Percentiles rank a stretch among this genome's conserved stretches.
These are phyloP conservation scores for Aspergillus panamensis DNA, from an alignment of 495 filamentous ascomycete genomes.

Conservation along the genomic window DNA sequence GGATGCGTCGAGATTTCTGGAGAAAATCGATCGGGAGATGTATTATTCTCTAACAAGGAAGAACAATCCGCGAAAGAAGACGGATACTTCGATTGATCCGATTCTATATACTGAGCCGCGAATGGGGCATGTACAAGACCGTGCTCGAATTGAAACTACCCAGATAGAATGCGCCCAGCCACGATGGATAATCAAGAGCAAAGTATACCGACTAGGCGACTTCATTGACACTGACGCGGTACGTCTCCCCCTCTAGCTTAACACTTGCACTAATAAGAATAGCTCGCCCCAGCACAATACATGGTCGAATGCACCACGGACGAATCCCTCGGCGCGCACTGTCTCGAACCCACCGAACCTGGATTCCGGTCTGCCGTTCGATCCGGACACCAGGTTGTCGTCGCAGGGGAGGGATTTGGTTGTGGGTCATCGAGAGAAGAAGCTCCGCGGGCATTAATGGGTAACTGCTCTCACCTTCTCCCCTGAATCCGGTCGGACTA, in stretches of 20 bases:
- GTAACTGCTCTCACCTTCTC: too few species aligned
- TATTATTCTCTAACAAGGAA: conserved; percentile 18
- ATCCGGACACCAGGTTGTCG: conserved; percentile 36
- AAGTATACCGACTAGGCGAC: conserved; percentile 36
- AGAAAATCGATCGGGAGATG: conserved; percentile 24
- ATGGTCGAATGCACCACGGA: conserved; percentile 26
- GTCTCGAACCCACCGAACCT: conserved; percentile 35
- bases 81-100: background rate
- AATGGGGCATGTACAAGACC: background rate
- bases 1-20: conserved; percentile 30
- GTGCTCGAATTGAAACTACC: background rate
- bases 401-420: conserved; percentile 43
- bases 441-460: conserved; percentile 37
- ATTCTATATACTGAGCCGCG: background rate
- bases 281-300: conserved; percentile 35
- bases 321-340: conserved; percentile 32
- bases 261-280: background rate
- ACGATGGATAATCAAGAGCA: conserved; percentile 18
- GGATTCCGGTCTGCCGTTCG: conserved; percentile 34
- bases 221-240: conserved; percentile 43
- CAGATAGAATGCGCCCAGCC: background rate
- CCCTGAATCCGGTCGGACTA: too few species aligned
- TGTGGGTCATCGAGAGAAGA: conserved; percentile 43
- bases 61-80: background rate
- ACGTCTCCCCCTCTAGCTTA: conserved; percentile 2